Percentiles rank a stretch among this genome's conserved stretches.
Evolutionary conservation across 257 asterid species (phyloP).

Genomic region (Buddleja alternifolia): DNA sequence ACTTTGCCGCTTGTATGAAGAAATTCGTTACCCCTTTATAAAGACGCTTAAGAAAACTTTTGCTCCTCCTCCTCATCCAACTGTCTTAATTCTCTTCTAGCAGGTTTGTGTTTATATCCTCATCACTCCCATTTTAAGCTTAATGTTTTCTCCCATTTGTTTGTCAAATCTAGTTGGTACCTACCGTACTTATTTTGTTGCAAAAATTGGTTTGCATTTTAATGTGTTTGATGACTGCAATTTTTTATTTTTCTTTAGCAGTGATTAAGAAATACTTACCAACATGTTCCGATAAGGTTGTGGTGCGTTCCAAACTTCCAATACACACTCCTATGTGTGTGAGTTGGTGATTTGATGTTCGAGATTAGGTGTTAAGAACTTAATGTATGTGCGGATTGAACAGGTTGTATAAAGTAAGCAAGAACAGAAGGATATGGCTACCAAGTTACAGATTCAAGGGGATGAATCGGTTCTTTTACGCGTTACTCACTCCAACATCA

Average conservation of each 20-base stretch:
- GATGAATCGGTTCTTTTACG: constrained; percentile 78
- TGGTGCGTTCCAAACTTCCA: neutral
- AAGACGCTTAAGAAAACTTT: no score
- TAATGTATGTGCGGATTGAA: constrained; percentile 2
- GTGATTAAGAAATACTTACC: constrained; percentile 8
- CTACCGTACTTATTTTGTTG: neutral
- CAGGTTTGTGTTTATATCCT: neutral
- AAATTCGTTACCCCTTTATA: no score
- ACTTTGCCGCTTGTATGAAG: no score
- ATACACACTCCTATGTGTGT: neutral
- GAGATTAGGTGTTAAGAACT: neutral
- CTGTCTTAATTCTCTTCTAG: neutral
- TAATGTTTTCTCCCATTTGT: neutral
- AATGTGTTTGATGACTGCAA: neutral
- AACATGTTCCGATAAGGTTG: constrained; percentile 10
- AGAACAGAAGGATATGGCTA: constrained; percentile 48
- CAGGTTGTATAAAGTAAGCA: constrained; percentile 13
- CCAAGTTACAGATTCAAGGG: constrained; percentile 61
- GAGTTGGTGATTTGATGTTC: neutral
- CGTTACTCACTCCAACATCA: constrained; percentile 84
- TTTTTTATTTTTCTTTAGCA: neutral
- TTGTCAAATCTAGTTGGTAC: constrained; percentile 3
- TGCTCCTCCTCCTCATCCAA: neutral
- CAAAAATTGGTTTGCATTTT: neutral
- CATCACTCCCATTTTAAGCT: no score